Evolutionary conservation across 179 eudicot genomes (phyloP), one percentile per base, ranked within the genome.

Genomic region (Spinacia oleracea): DNA sequence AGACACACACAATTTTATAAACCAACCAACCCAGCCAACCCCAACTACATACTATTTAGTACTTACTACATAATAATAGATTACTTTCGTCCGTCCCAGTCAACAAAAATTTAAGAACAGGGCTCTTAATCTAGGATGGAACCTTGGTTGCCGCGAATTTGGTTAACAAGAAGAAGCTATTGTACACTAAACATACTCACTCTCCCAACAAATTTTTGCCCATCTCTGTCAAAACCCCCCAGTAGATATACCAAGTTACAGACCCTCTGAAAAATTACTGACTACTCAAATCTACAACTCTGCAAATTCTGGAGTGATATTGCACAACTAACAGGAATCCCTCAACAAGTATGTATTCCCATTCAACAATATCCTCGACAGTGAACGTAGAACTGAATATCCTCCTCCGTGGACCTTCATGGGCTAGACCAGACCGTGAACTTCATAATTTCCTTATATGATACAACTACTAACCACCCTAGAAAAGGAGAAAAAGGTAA

Each of bases 131-230:
- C 80, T 72, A 43, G 23, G 40, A n/a, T n/a, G n/a, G n/a, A 64
- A 64, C 25, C 66, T 79, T 25, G 43, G 70, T 64, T 73, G 46
- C 35, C 31, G 32, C n/a, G n/a, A n/a, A 50, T 74, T 50, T 51
- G 31, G 31, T 48, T 74, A 63, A 71, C 43, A 27, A 64, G 60
- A 63, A 71, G 53, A 27, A 64, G 60, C 69, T 80, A 70, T 76
- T 48, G 71, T 83, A 83, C 85, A 83, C 75, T 25, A 40, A 76
- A 82, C 81, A 73, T 65, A 73, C 81, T 66, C 81, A 73, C 65
- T 67, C 81, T 66, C 72, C 35, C 67, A 51, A 68, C 78, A 25
- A 25, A 62, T 79, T 60, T 38, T 42, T 48, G 46, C 59, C 72
- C 85, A 63, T 79, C 82, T 34, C 70, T 51, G 35, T 71, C 72